A percentile compares a stretch with the other conserved stretches of the same genome.
phyloP scores from a whole-genome alignment of 371 early-diverging fungal species.

The Mortierella sp. region DNA sequence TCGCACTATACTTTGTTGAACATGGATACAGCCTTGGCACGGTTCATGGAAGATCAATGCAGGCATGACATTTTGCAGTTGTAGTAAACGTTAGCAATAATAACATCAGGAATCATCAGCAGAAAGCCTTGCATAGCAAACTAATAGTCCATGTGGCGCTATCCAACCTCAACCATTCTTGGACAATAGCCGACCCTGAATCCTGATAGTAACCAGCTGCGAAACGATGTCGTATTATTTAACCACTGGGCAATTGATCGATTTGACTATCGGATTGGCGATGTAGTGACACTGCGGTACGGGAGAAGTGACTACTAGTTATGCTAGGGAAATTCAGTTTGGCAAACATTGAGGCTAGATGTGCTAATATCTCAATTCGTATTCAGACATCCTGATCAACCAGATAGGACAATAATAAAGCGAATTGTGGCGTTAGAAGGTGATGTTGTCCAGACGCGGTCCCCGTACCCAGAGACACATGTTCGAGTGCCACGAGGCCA shows the following conservation, averaged over 20 bases:
- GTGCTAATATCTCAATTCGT: background rate
- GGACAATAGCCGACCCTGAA: slow-evolving; percentile 82
- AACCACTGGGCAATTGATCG: slow-evolving; percentile 72
- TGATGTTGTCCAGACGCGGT: slow-evolving; percentile 80
- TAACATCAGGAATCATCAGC: background rate
- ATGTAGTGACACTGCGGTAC: slow-evolving; percentile 88
- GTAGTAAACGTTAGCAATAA: background rate
- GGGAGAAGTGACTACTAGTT: background rate
- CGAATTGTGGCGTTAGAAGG: slow-evolving; percentile 89
- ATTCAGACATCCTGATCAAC: slow-evolving; percentile 78
- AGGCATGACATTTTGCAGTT: slow-evolving; percentile 58
- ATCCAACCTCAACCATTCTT: background rate
- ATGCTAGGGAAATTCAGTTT: background rate
- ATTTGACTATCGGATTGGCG: slow-evolving; percentile 75
- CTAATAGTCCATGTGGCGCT: background rate
- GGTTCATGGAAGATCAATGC: slow-evolving; percentile 79
- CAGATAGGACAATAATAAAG: slow-evolving; percentile 80
- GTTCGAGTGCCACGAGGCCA: slow-evolving; percentile 87
- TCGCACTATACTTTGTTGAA: slow-evolving; percentile 69
- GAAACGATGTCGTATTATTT: slow-evolving; percentile 82
- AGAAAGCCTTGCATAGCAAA: background rate
- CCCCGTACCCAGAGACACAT: slow-evolving; percentile 50
- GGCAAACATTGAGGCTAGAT: background rate
- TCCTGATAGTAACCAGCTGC: slow-evolving; percentile 82
- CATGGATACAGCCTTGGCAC: slow-evolving; percentile 73